phyloP scores from a whole-genome alignment of 768 basidiomycete genomes.

The Piloderma croceum region DNA sequence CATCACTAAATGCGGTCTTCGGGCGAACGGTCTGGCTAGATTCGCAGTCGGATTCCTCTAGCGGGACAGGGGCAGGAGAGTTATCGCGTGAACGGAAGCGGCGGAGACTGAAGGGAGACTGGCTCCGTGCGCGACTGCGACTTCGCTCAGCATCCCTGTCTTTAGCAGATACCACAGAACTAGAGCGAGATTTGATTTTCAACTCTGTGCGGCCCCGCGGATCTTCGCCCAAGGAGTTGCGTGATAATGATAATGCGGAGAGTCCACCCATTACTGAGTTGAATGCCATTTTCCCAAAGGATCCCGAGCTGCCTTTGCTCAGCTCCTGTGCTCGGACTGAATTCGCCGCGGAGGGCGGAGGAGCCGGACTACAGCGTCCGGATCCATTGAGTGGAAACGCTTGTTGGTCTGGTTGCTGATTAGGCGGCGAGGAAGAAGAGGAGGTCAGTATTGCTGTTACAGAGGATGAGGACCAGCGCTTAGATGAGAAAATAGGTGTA shows the following conservation, averaged over 20 bases:
- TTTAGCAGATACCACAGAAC: constrained; percentile 40
- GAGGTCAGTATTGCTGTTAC: not conserved
- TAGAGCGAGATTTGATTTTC: constrained; percentile 43
- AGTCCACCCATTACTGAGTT: constrained; percentile 68
- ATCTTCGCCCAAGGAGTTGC: constrained; percentile 40
- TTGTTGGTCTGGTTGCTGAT: not conserved
- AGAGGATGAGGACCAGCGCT: not conserved
- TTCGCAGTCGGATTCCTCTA: constrained; percentile 59
- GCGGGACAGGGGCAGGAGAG: constrained; percentile 51
- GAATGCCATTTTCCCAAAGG: constrained; percentile 60
- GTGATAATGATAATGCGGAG: constrained; percentile 57
- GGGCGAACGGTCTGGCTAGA: constrained; percentile 46
- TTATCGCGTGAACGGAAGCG: constrained; percentile 55
- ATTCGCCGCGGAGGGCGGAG: constrained; percentile 17
- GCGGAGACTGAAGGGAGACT: constrained; percentile 76
- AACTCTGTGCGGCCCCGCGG: constrained; percentile 42
- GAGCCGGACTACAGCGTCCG: constrained; percentile 12
- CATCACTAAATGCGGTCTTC: constrained; percentile 54
- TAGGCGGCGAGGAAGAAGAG: too few species aligned
- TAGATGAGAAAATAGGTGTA: too few species aligned
- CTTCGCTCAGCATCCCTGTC: constrained; percentile 33
- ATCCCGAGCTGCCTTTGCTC: constrained; percentile 33
- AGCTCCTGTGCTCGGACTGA: constrained; percentile 33
- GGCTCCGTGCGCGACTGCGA: constrained; percentile 61
- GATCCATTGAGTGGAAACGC: not conserved